Evolutionary conservation across 768 basidiomycete species (phyloP).

Genomic region (Boletus eberwhitei): DNA sequence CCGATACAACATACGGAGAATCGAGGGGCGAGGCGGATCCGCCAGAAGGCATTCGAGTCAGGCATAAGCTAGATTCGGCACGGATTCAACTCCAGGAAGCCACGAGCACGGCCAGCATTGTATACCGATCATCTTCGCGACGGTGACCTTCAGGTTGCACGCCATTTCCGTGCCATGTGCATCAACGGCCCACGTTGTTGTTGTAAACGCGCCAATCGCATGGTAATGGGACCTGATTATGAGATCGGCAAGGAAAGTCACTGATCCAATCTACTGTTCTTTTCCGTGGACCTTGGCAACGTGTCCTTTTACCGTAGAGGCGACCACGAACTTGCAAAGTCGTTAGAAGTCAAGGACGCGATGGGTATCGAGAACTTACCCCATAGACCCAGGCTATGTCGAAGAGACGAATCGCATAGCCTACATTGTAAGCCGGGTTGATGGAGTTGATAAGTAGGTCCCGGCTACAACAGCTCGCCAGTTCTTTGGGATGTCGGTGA

Average conservation of each 20-base stretch:
- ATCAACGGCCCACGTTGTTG: not conserved
- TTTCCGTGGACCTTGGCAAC: slow-evolving; percentile 1
- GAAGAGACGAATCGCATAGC: slow-evolving; percentile 54
- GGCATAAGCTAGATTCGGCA: slow-evolving; percentile 1
- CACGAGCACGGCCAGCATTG: not conserved
- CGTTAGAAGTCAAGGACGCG: not conserved
- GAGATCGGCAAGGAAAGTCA: slow-evolving; percentile 9
- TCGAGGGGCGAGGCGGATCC: not conserved
- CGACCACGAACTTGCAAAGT: slow-evolving; percentile 19
- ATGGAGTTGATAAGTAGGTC: slow-evolving; percentile 74
- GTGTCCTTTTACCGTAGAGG: slow-evolving; percentile 8
- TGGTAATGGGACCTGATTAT: not conserved
- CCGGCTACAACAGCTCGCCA: slow-evolving; percentile 73
- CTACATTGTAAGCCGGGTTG: slow-evolving; percentile 60
- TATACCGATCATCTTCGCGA: slow-evolving; percentile 11
- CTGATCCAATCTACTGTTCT: slow-evolving; percentile 2
- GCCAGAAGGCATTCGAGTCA: slow-evolving; percentile 10
- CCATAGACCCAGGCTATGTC: slow-evolving; percentile 77
- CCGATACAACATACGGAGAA: slow-evolving; percentile 5
- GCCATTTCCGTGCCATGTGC: not conserved
- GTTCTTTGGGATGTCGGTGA: slow-evolving; percentile 54
- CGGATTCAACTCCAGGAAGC: not conserved
- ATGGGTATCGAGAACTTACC: slow-evolving; percentile 37
- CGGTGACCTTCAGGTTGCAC: slow-evolving; percentile 7
- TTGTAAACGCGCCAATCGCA: not conserved